Conservation (phyloP, 2,329 filamentous ascomycete species). For the Botrytis fabae region DNA sequence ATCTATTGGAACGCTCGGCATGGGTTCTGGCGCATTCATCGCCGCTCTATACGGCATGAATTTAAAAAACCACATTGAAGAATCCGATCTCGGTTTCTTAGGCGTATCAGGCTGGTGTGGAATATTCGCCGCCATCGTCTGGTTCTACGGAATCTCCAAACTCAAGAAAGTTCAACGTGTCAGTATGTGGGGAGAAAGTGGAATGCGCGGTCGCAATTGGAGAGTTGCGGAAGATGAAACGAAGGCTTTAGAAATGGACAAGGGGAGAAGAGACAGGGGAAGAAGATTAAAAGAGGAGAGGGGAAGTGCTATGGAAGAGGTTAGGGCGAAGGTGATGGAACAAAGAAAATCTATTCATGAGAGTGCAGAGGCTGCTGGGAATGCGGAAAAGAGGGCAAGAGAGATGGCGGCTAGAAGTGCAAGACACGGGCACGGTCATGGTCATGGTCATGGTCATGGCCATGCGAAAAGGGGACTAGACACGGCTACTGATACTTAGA, state of each 20-base stretch:
- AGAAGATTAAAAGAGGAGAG: constrained; percentile 35
- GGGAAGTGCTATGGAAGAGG: constrained; percentile 28
- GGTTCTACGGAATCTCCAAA: constrained; percentile 79
- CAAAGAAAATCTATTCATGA: constrained; percentile 11
- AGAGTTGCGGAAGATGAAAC: constrained; percentile 35
- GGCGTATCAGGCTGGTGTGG: constrained; percentile 71
- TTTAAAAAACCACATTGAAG: constrained; percentile 96
- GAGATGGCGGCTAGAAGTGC: neutral
- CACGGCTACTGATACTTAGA: neutral
- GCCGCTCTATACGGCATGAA: constrained; percentile 99
- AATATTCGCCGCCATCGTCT: constrained; percentile 73
- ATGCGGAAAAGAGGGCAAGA: neutral
- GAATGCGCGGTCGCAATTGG: constrained; percentile 35
- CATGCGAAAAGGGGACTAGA: neutral
- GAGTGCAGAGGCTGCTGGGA: neutral
- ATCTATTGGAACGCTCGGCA: constrained; percentile 89
- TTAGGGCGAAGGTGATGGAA: constrained; percentile 20
- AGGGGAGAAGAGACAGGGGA: constrained; percentile 32
- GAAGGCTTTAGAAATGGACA: constrained; percentile 33
- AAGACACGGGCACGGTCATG: neutral
- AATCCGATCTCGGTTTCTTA: constrained; percentile 82
- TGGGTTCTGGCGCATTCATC: constrained; percentile 91
- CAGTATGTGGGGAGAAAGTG: constrained; percentile 65
- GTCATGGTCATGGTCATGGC: neutral
- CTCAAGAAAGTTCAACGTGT: constrained; percentile 84